Evolutionary conservation across 768 basidiomycete genomes (phyloP).

Genomic region (Cystofilobasidium bisporidii): DNA sequence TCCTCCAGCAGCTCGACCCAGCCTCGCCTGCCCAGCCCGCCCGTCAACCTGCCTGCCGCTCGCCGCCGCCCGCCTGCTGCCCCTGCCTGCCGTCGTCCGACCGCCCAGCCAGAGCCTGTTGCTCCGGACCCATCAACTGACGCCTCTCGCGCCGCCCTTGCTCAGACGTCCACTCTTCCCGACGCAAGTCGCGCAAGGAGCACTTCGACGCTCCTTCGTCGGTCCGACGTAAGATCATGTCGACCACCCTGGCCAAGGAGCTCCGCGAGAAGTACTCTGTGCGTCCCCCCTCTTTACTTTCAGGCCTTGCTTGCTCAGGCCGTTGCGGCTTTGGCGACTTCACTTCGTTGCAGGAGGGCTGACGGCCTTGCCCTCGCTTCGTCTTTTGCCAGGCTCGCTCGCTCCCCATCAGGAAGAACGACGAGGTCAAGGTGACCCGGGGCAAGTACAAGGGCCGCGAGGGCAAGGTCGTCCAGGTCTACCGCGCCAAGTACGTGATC

Average conservation of each 20-base stretch:
- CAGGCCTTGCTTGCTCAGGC: neutral
- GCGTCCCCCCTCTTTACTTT: conserved; percentile 38
- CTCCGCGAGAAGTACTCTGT: conserved; percentile 86
- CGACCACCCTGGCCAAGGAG: conserved; percentile 87
- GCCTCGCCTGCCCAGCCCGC: no score
- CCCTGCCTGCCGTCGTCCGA: no score
- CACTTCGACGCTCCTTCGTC: conserved; percentile 95
- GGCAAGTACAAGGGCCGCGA: conserved; percentile 99
- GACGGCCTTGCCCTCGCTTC: neutral
- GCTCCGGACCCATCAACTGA: no score
- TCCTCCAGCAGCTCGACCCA: no score
- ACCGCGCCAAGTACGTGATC: conserved; percentile 98
- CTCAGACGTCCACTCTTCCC: conserved; percentile 36
- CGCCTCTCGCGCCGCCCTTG: neutral
- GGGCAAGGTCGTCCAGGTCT: conserved; percentile 89
- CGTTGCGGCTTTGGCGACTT: no score
- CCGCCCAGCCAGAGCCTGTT: no score
- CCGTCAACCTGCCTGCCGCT: no score
- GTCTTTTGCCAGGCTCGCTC: conserved; percentile 59
- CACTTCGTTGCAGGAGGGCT: no score
- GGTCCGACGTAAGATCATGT: conserved; percentile 95
- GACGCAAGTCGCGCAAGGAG: conserved; percentile 96
- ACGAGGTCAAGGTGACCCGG: conserved; percentile 81
- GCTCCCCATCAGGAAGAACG: conserved; percentile 91
- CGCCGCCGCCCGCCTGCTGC: no score